Conservation (phyloP, 108 stramenopile genomes). For the Phaeodactylum tricornutum region DNA sequence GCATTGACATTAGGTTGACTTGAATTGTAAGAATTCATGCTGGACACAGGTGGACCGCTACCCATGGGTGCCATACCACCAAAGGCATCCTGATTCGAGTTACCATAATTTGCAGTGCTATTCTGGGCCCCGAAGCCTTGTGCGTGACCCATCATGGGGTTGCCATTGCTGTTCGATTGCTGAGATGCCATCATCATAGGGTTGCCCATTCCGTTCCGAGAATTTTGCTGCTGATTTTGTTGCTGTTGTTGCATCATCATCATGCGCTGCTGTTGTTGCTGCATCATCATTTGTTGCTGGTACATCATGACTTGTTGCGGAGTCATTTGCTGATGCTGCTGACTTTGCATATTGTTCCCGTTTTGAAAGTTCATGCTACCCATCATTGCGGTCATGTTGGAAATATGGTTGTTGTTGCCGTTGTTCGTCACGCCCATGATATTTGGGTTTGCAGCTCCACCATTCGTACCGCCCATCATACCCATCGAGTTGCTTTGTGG, state of each 20-base stretch:
- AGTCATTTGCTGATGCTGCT: not conserved
- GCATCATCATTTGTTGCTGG: conserved; percentile 17
- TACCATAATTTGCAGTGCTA: no score
- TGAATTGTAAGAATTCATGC: not conserved
- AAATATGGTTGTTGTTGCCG: conserved; percentile 10
- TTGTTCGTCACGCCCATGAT: not conserved
- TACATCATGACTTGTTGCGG: conserved; percentile 13
- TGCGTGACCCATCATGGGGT: no score
- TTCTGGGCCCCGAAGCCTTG: no score
- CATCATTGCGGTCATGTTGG: conserved; percentile 15
- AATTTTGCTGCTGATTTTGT: conserved; percentile 6
- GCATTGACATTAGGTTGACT: not conserved
- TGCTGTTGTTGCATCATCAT: conserved; percentile 21
- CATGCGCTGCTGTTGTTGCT: conserved; percentile 15
- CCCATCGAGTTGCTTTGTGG: not conserved
- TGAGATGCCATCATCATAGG: conserved; percentile 14
- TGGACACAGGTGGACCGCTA: conserved; percentile 10
- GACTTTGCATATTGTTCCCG: conserved; percentile 3
- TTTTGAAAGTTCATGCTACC: conserved; percentile 13
- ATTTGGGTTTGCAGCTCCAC: not conserved
- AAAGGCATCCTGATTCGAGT: conserved; percentile 31
- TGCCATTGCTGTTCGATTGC: conserved; percentile 3
- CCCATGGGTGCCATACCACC: conserved; percentile 44
- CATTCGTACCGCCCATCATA: not conserved
- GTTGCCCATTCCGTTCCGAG: conserved; percentile 4